phyloP scores from a whole-genome alignment of 495 filamentous ascomycete genomes.

The Talaromyces thailandensis region DNA sequence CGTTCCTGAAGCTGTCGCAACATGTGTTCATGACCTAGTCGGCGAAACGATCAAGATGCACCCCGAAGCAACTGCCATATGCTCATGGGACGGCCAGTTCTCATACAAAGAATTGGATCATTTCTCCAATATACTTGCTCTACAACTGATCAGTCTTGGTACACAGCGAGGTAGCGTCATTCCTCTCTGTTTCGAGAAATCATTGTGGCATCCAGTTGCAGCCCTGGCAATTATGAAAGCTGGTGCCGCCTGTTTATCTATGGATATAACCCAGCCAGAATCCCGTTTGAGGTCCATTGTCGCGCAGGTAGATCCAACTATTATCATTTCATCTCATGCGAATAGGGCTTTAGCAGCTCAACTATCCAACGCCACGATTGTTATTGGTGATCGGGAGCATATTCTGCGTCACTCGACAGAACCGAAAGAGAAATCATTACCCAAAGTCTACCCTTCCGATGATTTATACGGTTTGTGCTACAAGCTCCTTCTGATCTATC shows the following conservation, averaged over 20 bases:
- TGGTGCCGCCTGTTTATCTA: conserved; percentile 10
- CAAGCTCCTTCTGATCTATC: background rate
- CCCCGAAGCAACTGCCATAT: conserved; percentile 13
- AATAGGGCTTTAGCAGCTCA: background rate
- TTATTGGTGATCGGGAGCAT: background rate
- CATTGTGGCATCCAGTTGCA: conserved; percentile 10
- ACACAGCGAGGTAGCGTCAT: background rate
- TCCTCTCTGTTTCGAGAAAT: conserved; percentile 14
- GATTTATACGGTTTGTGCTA: background rate
- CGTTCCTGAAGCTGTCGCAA: conserved; percentile 6
- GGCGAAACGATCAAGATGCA: background rate
- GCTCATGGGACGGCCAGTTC: conserved; percentile 24
- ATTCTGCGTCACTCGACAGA: background rate
- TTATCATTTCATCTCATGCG: background rate
- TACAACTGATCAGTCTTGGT: background rate
- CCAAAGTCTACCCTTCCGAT: background rate
- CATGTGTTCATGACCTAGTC: conserved; percentile 16
- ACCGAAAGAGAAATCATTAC: background rate
- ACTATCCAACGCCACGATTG: background rate
- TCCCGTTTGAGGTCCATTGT: conserved; percentile 14
- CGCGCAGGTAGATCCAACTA: conserved; percentile 4
- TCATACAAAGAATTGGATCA: conserved; percentile 12
- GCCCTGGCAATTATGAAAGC: conserved; percentile 11
- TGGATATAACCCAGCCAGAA: conserved; percentile 6
- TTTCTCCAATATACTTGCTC: background rate